A percentile compares a stretch with the other conserved stretches of the same genome.
phyloP scores from a whole-genome alignment of 768 basidiomycete species.

The Leccinum barrowsii region DNA sequence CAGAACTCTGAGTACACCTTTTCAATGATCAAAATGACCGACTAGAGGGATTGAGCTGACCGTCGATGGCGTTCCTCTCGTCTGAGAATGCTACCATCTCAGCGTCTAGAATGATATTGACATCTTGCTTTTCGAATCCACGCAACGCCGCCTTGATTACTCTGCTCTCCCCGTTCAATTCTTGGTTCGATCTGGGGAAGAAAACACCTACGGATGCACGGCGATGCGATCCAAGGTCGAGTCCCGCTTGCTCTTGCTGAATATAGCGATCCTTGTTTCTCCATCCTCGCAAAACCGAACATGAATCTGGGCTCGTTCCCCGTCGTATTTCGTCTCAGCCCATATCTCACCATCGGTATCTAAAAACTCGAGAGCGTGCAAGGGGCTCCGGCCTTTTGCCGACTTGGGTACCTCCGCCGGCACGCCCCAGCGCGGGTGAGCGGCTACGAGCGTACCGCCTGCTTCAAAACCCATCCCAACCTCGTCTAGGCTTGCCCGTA shows the following conservation, averaged over 20 bases:
- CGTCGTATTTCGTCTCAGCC: conserved; percentile 94
- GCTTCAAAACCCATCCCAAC: conserved; percentile 46
- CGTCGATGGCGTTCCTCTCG: conserved; percentile 55
- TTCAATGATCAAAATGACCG: conserved; percentile 2
- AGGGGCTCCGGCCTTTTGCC: conserved; percentile 62
- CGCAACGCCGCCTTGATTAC: conserved; percentile 62
- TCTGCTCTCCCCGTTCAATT: conserved; percentile 29
- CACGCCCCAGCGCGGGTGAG: conserved; percentile 48
- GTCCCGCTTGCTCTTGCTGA: conserved; percentile 84
- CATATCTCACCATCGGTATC: conserved; percentile 43
- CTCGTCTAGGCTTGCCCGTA: conserved; percentile 56
- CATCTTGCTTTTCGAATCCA: conserved; percentile 34
- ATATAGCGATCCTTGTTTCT: conserved; percentile 61
- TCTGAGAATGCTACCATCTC: conserved; percentile 88
- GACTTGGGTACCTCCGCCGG: conserved; percentile 83
- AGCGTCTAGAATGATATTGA: conserved; percentile 67
- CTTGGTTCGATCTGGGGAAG: not conserved
- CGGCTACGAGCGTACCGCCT: conserved; percentile 21
- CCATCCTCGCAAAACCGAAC: conserved; percentile 45
- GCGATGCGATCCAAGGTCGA: conserved; percentile 73
- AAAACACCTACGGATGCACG: conserved; percentile 45
- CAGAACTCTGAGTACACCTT: conserved; percentile 59
- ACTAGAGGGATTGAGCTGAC: conserved; percentile 37
- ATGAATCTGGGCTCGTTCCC: conserved; percentile 93
- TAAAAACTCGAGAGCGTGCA: conserved; percentile 48